Evolutionary conservation across 768 basidiomycete species (phyloP), one percentile per base, ranked within the genome.

Genomic region (Naematelia encephala): DNA sequence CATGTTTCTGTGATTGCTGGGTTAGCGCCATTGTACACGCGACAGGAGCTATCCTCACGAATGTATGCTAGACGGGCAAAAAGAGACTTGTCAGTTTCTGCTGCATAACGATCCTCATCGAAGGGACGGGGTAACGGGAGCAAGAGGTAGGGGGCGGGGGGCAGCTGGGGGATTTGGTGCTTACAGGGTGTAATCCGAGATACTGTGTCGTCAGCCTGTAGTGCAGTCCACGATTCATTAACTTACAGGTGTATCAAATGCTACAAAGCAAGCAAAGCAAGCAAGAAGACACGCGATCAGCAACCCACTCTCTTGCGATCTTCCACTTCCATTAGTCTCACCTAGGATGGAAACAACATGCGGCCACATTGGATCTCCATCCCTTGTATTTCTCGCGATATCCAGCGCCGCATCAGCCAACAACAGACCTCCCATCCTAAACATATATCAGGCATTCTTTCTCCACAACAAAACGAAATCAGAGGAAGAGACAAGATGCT

Each of bases 391-490:
- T 27, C 86, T 81, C 14, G 83, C 81, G 58, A 96, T 88, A 69
- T 86, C 87, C 25, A 87, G 76, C 27, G 91, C 77, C 3, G 88
- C 84, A 68, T 97, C 93, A 1, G 92, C 90, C 25, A 87, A 87
- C 1, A 97, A 82, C 21, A 96, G 79, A 1, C 92, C 92, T 21
- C 92, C 92, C 92, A 96, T 96, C 72, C 92, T 93, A 67, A 14
- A 50, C 27, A 23, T 46, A n/a, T 39, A 16, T 39, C 34, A 59
- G 50, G 54, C 11, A 27, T 34, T n/a, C n/a, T n/a, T n/a, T n/a
- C n/a, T n/a, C n/a, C n/a, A n/a, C n/a, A n/a, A n/a, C n/a, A n/a
- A n/a, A n/a, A n/a, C n/a, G n/a, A n/a, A n/a, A n/a, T n/a, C n/a
- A n/a, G n/a, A n/a, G n/a, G n/a, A n/a, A n/a, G n/a, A n/a, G 19